These are phyloP conservation scores for Akanthomyces uredinophilus DNA, from an alignment of 2,329 filamentous ascomycete genomes.

Conservation along the genomic window DNA sequence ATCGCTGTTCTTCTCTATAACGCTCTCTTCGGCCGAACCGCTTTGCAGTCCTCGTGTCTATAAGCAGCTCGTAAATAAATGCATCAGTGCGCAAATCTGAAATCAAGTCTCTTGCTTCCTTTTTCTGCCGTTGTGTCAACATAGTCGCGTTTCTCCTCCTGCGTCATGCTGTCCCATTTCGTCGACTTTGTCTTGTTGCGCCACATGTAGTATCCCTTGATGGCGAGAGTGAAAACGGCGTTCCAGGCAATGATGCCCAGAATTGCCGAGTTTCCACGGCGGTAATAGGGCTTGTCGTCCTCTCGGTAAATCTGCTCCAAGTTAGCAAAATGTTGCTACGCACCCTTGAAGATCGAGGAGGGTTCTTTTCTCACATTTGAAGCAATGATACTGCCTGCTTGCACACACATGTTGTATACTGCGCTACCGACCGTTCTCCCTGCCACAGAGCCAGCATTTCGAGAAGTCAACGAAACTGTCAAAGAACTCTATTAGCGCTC, in stretches of 20 bases:
- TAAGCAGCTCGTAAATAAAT: no score
- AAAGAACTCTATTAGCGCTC: not conserved
- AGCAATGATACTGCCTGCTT: constrained; percentile 37
- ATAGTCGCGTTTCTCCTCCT: constrained; percentile 28
- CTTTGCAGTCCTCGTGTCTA: no score
- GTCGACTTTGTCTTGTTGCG: constrained; percentile 32
- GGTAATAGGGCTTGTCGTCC: constrained; percentile 22
- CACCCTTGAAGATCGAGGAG: no score
- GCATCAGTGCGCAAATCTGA: constrained; percentile 30
- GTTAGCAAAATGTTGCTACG: not conserved
- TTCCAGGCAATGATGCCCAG: constrained; percentile 41
- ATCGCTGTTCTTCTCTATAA: no score
- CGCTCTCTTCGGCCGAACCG: not conserved
- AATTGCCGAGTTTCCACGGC: constrained; percentile 47
- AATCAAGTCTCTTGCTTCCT: constrained; percentile 37
- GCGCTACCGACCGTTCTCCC: constrained; percentile 58
- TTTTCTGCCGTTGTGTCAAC: constrained; percentile 31
- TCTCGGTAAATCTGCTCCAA: constrained; percentile 28
- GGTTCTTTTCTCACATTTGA: constrained; percentile 24
- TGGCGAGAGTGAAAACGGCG: constrained; percentile 24
- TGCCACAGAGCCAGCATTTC: constrained; percentile 57
- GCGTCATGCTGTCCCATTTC: constrained; percentile 40
- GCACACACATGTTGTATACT: constrained; percentile 55
- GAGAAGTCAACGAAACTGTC: constrained; percentile 14
- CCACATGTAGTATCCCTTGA: constrained; percentile 30